Conservation (phyloP, 345 rosid species). For the Luvunga scandens region DNA sequence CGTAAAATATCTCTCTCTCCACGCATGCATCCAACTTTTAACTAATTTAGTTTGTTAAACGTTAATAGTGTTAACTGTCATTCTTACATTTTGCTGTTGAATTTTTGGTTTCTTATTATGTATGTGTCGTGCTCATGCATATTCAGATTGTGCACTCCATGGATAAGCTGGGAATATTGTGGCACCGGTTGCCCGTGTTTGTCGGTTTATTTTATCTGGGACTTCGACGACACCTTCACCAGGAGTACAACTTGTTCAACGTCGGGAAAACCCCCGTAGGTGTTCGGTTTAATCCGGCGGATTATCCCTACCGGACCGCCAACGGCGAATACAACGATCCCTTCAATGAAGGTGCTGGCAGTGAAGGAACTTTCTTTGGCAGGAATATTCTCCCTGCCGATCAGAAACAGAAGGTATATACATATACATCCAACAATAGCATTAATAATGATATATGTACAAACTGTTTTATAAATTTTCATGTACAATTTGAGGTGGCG, state of each 20-base stretch:
- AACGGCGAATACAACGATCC: slow-evolving; percentile 50
- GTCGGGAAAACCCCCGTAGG: slow-evolving; percentile 49
- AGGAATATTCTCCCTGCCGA: slow-evolving; percentile 42
- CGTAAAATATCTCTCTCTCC: neutral
- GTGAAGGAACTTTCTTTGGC: slow-evolving; percentile 51
- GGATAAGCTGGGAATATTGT: slow-evolving; percentile 35
- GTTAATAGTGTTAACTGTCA: no score
- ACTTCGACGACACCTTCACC: slow-evolving; percentile 51
- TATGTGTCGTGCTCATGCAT: neutral
- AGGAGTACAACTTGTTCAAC: slow-evolving; percentile 49
- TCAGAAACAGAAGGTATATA: slow-evolving; percentile 25
- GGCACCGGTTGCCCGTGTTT: slow-evolving; percentile 56
- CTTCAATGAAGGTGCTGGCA: slow-evolving; percentile 47
- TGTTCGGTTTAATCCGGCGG: slow-evolving; percentile 40
- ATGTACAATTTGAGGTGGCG: no score
- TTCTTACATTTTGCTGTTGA: neutral
- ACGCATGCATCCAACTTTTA: neutral
- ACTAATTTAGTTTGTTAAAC: no score
- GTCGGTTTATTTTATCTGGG: slow-evolving; percentile 44
- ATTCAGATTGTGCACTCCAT: slow-evolving; percentile 3
- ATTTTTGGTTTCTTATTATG: neutral
- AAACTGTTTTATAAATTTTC: no score
- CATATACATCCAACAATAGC: neutral
- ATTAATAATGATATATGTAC: no score
- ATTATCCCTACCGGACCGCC: slow-evolving; percentile 49